Evolutionary conservation across 352 stramenopile genomes (phyloP), one percentile per base, ranked within the genome.

Genomic region (Globisporangium cylindrosporum): DNA sequence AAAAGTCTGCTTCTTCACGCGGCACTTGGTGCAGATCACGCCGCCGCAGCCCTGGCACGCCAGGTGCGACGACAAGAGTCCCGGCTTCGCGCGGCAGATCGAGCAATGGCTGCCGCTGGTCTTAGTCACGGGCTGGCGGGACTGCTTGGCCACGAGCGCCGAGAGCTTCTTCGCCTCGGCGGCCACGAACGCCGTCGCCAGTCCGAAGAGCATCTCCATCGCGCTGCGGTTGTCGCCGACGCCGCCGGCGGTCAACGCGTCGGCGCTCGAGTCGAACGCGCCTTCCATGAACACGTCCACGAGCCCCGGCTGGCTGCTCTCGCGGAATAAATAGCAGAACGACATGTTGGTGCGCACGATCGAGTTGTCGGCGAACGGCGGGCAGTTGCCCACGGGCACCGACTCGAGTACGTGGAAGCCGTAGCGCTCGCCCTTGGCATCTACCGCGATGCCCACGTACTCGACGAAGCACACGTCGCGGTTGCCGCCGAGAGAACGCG

Each of bases 11-110:
- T 89, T 90, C 22, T 81, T 83, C 51, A 93, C 76, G 8, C 79
- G 79, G 63, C 86, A 93, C 69, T 91, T 93, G 63, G 72, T 83
- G 72, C 86, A 93, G 51, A 92, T 87, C 32, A 90, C 79, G 22
- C 72, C 74, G n/a, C 83, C 83, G 48, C 86, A 93, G 9, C 79
- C 85, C 64, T 93, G 77, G 64, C 80, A 89, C 66, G 73, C 75
- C 2, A 79, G 51, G 61, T 87, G 81, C 12, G 78, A 88, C 12
- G 79, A 87, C 59, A 91, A 58, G 38, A 93, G 64, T 0, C 74
- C 73, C 0, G 78, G 73, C 64, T 90, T 92, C 32, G 80, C 74
- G 22, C 79, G 73, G 56, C 83, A 92, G 62, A 92, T 89, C 5
- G 78, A 86, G 72, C 83, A 92, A 65, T 80, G 71, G 32, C 73